Percentiles rank a stretch among this genome's conserved stretches.
Conservation (phyloP, 176 grass and related monocot genomes). For the Cymbopogon citratus region DNA sequence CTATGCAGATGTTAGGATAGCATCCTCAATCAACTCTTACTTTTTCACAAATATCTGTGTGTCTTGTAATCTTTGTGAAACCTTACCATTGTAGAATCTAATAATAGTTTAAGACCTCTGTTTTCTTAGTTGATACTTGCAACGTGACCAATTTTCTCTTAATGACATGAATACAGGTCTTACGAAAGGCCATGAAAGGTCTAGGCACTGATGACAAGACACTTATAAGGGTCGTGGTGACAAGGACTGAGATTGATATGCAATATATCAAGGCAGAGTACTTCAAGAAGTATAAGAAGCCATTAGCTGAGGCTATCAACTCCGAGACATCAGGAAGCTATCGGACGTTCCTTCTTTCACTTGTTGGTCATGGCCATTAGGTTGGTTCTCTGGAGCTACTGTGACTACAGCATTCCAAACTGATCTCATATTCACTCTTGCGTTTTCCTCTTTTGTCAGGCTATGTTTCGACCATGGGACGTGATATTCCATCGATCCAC, state of each 20-base stretch:
- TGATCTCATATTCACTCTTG: neutral
- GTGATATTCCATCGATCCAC: neutral
- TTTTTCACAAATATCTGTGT: neutral
- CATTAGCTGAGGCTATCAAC: conserved; percentile 67
- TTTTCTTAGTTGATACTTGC: neutral
- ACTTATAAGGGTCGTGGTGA: conserved; percentile 74
- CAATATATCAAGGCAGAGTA: conserved; percentile 93
- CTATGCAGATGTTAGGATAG: neutral
- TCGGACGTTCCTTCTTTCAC: conserved; percentile 82
- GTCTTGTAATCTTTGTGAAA: neutral
- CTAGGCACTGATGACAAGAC: conserved; percentile 78
- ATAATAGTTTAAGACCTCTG: neutral
- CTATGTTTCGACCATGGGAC: conserved; percentile 1
- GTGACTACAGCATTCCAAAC: neutral
- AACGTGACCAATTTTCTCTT: neutral
- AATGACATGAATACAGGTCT: conserved; percentile 44
- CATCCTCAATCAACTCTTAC: neutral
- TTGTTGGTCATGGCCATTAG: conserved; percentile 64
- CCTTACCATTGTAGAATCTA: neutral
- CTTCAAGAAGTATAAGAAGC: conserved; percentile 71
- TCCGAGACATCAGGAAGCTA: conserved; percentile 82
- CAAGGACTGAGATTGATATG: conserved; percentile 96
- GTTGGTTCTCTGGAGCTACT: conserved; percentile 22
- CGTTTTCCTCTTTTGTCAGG: conserved; percentile 15
- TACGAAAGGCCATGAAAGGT: conserved; percentile 93